Base-by-base conservation (phyloP, 805 yeast genomes). In the Candida rishiriensis region DNA sequence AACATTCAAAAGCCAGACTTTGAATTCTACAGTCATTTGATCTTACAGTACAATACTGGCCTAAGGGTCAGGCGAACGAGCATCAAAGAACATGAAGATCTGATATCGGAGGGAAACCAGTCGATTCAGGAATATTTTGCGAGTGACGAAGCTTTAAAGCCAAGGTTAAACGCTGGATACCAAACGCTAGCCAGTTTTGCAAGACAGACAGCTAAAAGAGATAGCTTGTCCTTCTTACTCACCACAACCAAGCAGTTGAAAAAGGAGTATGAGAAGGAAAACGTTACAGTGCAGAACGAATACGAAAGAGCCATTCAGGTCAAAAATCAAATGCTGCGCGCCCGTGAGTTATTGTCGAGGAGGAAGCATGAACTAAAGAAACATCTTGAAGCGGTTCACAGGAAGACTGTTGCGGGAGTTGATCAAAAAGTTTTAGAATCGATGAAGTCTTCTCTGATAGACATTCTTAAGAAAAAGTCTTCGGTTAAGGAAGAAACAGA, bases 131-230 rank as follows among this genome's bases (percentile, higher is more conserved):
- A 63, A 29, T 63, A 54, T 40, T 61, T 56, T 43, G 59, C 52
- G 29, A 60, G 63, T 29, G 36, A 50, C 8, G 57, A 53, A 7
- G 56, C 51, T 4, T 34, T 63, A 6, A 53, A 49, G 37, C 41
- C 41, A 12, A 63, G 58, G 40, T 40, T 63, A 33, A 56, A 55
- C 14, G 54, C 55, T 11, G 59, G 55, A 31, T 63, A 61, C 38
- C 66, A 63, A 39, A 59, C 66, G 1, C 44, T 63, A 46, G 65
- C 65, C 18, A 54, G 59, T 35, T 54, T 54, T 36, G 59, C 65
- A 1, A 50, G 65, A 36, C 56, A 56, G 30, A 59, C 55, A 39
- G 57, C 67, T 2, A 60, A 56, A 36, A 56, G 53, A 36, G 65
- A 63, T 18, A 61, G 60, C 39, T 41, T 57, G 38, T 49, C 54